phyloP scores from a whole-genome alignment of 768 basidiomycete species.

The Lactarius trivialis region DNA sequence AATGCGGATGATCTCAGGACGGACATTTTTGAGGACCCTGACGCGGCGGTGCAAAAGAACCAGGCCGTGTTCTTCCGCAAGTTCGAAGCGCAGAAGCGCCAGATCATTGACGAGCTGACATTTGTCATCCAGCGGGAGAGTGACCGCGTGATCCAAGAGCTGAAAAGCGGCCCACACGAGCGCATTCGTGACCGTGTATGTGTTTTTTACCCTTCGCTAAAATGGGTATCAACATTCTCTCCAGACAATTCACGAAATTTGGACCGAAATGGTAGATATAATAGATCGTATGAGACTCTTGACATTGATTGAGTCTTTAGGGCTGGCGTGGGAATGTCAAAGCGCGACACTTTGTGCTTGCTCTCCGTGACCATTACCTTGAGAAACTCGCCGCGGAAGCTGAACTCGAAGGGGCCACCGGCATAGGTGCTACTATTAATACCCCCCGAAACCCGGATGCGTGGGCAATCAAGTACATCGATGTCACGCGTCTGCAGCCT shows the following conservation, averaged over 20 bases:
- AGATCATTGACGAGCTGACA: slow-evolving; percentile 17
- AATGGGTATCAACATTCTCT: not conserved
- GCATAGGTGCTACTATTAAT: not conserved
- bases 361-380: slow-evolving; percentile 30
- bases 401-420: not conserved
- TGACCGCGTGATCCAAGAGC: slow-evolving; percentile 18
- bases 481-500: slow-evolving; percentile 22
- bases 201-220: not conserved
- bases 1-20: slow-evolving; percentile 5
- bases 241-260: slow-evolving; percentile 7
- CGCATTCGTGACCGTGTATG: not conserved
- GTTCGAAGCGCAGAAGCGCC: slow-evolving; percentile 23
- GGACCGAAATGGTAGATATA: slow-evolving; percentile 26
- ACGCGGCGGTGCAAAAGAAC: slow-evolving; percentile 23
- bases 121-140: slow-evolving; percentile 22
- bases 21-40: slow-evolving; percentile 25
- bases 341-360: slow-evolving; percentile 23
- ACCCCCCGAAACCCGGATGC: slow-evolving; percentile 17
- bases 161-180: slow-evolving; percentile 27
- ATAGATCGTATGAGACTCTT: not conserved
- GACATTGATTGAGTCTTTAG: not conserved
- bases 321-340: slow-evolving; percentile 23
- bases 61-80: slow-evolving; percentile 22
- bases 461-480: slow-evolving; percentile 28
- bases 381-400: slow-evolving; percentile 20